These are phyloP conservation scores for Tylopilus balloui DNA, from an alignment of 768 basidiomycete genomes.

Conservation along the genomic window DNA sequence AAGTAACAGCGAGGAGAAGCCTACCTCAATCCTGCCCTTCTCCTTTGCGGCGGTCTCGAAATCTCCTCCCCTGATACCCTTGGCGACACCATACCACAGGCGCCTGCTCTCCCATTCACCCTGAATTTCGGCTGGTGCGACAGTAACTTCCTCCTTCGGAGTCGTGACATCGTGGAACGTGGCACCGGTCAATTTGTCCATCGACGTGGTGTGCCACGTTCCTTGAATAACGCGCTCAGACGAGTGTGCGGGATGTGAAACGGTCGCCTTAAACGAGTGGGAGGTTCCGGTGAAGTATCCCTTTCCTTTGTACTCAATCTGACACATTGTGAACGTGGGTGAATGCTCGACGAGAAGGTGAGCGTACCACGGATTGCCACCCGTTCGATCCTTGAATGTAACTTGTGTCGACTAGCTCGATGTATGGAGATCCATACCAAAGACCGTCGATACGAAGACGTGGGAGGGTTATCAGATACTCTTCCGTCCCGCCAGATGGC, in stretches of 20 bases:
- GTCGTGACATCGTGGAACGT: slow-evolving; percentile 74
- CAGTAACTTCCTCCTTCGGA: slow-evolving; percentile 71
- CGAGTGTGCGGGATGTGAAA: slow-evolving; percentile 48
- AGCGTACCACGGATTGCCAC: slow-evolving; percentile 47
- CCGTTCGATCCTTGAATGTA: slow-evolving; percentile 71
- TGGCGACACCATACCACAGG: slow-evolving; percentile 82
- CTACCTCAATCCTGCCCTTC: slow-evolving; percentile 88
- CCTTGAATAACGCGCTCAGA: slow-evolving; percentile 64
- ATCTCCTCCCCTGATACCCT: slow-evolving; percentile 87
- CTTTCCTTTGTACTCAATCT: slow-evolving; percentile 93
- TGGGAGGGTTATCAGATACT: slow-evolving; percentile 90
- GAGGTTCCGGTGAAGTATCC: slow-evolving; percentile 94
- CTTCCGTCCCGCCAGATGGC: slow-evolving; percentile 52
- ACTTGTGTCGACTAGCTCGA: slow-evolving; percentile 81
- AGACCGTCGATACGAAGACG: slow-evolving; percentile 89
- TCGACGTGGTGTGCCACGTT: slow-evolving; percentile 71
- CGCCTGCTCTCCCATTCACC: slow-evolving; percentile 83
- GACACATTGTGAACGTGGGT: slow-evolving; percentile 34
- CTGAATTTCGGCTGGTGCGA: slow-evolving; percentile 56
- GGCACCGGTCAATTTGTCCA: slow-evolving; percentile 40
- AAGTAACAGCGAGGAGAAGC: not conserved
- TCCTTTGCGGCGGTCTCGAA: slow-evolving; percentile 88
- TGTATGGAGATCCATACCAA: slow-evolving; percentile 88
- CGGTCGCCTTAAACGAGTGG: slow-evolving; percentile 84
- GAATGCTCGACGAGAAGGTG: not conserved